Evolutionary conservation across 495 filamentous ascomycete genomes (phyloP), one percentile per base, ranked within the genome.

Genomic region (Staphylotrichum tortipilum): DNA sequence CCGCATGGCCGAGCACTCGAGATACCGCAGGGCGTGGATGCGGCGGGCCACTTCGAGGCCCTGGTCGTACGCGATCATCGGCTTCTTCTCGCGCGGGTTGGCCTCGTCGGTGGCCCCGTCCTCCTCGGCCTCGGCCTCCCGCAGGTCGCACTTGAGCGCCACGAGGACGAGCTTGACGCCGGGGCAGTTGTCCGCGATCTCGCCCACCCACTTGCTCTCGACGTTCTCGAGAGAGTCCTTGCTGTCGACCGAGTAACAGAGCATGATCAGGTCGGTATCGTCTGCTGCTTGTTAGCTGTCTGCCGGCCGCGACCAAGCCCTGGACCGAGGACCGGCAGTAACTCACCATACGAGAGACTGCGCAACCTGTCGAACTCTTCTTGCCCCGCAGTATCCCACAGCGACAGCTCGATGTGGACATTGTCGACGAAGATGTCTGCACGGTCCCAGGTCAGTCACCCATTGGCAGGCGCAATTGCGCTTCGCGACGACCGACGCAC

Each of bases 301-400:
- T n/a, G 33, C 33, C 17, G 11, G 8, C 21, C 2, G 22, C 3
- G 9, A 19, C 17, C 7, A 22, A 37, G 28, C 17, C 21, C 2
- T n/a, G 38, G n/a, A n/a, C 1, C 12, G 35, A 17, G 22, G n/a
- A 5, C 10, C n/a, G n/a, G n/a, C n/a, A n/a, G n/a, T n/a, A n/a
- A n/a, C 45, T 26, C 67, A 67, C 73, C 94, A 72, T 98, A 98
- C 49, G 89, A 95, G 14, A 98, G 80, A 52, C 87, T 89, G 57
- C 92, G 85, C 64, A 98, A 74, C 17, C 92, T 86, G 70, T 98
- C 92, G 71, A 97, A 98, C 81, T 98, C 92, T 74, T 98, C 92
- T 72, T 98, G 92, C 14, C 92, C 92, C 24, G 92, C 92, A 0
- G 92, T 98, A 70, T 98, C 92, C 92, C 92, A 98, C 50, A 98